Base-by-base conservation (phyloP, 768 basidiomycete species). In the Phaeotremella fagi region DNA sequence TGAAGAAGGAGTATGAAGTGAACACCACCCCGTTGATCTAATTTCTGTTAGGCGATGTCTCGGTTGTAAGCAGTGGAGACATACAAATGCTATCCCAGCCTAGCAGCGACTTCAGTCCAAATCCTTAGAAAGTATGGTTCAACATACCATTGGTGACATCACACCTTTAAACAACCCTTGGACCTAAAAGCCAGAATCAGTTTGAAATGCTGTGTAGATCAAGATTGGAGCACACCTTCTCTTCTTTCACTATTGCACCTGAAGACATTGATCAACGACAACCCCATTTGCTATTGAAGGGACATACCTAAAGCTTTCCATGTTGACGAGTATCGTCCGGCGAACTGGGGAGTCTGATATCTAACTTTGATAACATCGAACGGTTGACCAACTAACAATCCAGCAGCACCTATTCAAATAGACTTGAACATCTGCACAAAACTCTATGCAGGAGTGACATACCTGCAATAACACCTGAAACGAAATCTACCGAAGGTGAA, bases 1-100 rank as follows among this genome's bases (percentile, higher is more conserved):
- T 82, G 48, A 91, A 79, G 67, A 86, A 83, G 20, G 84, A 82
- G 76, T 94, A 94, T 0, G 85, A 83, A 0, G 88, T 81, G 71
- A 95, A 94, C 3, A 92, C 83, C 15, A 90, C 77, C 12, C 90
- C 89, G 64, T 92, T 95, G 56, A 74, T 71, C 73, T 74, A 47
- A 33, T 7, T 7, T 33, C 31, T 7, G 31, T 33, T 7, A 7
- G 31, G 16, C 9, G 31, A 33, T 33, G 31, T 7, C 7, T 33
- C 31, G 16, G 7, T 7, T 7, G 16, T 33, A 33, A 7, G 31
- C 16, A 33, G n/a, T 6, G 11, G 50, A 15, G 18, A 58, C 72
- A 38, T 29, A 70, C 72, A 44, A 74, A 74, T 25, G 70, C 72
- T 37, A 74, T 70, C 3, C 72, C 72, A 18, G 68, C 70, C 72